These are phyloP conservation scores for Entelexis sorbosivorans DNA, from an alignment of 1,139 yeast genomes.

Conservation along the genomic window DNA sequence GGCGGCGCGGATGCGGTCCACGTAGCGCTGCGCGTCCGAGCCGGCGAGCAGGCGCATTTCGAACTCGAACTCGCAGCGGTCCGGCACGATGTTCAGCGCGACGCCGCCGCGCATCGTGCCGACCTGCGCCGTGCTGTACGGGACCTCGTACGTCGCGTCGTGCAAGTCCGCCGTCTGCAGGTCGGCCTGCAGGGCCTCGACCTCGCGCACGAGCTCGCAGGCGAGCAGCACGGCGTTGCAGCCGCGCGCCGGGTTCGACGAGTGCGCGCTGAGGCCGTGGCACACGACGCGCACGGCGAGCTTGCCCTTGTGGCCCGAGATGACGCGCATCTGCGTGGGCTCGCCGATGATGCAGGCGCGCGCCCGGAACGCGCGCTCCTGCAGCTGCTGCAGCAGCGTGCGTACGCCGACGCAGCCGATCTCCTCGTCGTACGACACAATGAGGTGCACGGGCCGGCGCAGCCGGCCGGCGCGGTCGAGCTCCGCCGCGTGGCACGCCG, in stretches of 20 bases:
- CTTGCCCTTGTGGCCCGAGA: constrained; percentile 21
- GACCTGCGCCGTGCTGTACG: constrained; percentile 18
- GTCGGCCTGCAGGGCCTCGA: constrained; percentile 14
- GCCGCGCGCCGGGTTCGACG: constrained; percentile 19
- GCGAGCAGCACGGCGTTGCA: constrained; percentile 19
- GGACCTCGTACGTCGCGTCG: constrained; percentile 18
- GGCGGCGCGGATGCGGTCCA: constrained; percentile 1
- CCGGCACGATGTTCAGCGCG: constrained; percentile 21
- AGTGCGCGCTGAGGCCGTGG: constrained; percentile 19
- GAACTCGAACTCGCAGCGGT: constrained; percentile 18
- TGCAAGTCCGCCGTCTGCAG: not conserved
- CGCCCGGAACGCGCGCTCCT: constrained; percentile 9
- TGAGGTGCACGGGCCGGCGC: constrained; percentile 15
- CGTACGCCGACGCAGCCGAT: constrained; percentile 22
- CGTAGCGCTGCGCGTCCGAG: constrained; percentile 3
- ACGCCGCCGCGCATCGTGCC: constrained; percentile 20
- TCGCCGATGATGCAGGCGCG: constrained; percentile 20
- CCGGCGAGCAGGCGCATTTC: constrained; percentile 21
- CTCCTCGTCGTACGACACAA: constrained; percentile 21
- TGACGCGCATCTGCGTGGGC: constrained; percentile 16
- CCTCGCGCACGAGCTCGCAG: constrained; percentile 15
- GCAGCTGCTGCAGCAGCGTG: constrained; percentile 15
- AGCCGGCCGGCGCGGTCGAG: constrained; percentile 4
- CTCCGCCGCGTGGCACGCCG: constrained; percentile 12
- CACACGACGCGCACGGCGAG: constrained; percentile 18